Evolutionary conservation across 1,284 basidiomycete species (phyloP).

Genomic region (Ceratobasidium sp.): DNA sequence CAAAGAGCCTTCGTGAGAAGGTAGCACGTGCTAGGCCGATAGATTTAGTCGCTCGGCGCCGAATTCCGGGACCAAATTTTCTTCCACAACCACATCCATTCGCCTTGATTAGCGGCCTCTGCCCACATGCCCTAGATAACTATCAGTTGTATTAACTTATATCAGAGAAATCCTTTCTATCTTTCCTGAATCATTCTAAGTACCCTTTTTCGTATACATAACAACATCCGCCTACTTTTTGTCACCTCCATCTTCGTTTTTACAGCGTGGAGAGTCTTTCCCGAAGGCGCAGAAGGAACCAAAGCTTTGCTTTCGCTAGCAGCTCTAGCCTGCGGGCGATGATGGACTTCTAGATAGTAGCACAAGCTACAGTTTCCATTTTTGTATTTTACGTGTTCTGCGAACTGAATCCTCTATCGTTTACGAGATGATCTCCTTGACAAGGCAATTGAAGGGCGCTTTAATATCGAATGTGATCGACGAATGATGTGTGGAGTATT

Average conservation of each 20-base stretch:
- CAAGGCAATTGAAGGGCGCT: neutral
- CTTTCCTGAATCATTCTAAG: no score
- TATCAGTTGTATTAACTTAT: no score
- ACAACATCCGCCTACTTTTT: slow-evolving; percentile 18
- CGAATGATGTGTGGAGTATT: neutral
- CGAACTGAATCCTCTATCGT: neutral
- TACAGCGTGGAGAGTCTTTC: slow-evolving; percentile 48
- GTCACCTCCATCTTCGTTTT: slow-evolving; percentile 38
- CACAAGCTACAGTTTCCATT: slow-evolving; percentile 64
- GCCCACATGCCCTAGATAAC: no score
- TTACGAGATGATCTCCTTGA: neutral
- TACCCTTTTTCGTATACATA: no score
- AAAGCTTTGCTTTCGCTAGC: slow-evolving; percentile 66
- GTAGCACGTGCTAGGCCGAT: neutral
- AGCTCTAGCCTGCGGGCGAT: slow-evolving; percentile 64
- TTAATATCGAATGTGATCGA: neutral
- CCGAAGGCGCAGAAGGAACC: slow-evolving; percentile 56
- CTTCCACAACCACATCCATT: neutral
- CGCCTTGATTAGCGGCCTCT: neutral
- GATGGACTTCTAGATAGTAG: slow-evolving; percentile 76
- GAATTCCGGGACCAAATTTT: neutral
- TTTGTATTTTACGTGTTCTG: neutral
- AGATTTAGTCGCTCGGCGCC: slow-evolving; percentile 10
- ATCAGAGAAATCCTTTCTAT: no score
- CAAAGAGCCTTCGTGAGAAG: neutral